A percentile compares a stretch with the other conserved stretches of the same genome.
phyloP scores from a whole-genome alignment of 1,284 basidiomycete genomes.

The Leccinum angustisporum region DNA sequence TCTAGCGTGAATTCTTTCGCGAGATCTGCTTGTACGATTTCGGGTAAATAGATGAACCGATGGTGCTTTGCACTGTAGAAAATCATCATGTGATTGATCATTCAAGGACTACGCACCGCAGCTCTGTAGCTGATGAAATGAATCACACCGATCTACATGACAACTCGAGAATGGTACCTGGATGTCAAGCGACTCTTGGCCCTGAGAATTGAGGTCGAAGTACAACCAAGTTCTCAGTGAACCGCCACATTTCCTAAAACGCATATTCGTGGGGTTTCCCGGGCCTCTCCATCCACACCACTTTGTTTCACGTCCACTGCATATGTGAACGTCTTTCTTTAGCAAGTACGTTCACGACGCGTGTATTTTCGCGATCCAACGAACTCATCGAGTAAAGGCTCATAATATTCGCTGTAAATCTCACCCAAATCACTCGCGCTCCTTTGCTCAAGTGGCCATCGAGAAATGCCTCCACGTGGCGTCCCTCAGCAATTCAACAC shows the following conservation, averaged over 20 bases:
- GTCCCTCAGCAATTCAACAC: conserved; percentile 25
- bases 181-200: too few species aligned
- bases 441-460: conserved; percentile 6
- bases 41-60: not conserved
- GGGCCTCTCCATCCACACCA: not conserved
- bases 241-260: too few species aligned
- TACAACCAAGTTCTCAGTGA: too few species aligned
- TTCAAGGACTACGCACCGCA: too few species aligned
- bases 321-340: conserved; percentile 10
- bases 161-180: too few species aligned
- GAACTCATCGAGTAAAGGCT: not conserved
- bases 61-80: not conserved
- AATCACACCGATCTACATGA: too few species aligned
- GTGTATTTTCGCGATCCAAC: not conserved
- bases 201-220: too few species aligned
- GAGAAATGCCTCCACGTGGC: conserved; percentile 31
- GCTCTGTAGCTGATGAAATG: too few species aligned
- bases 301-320: conserved; percentile 1
- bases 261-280: too few species aligned
- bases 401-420: conserved; percentile 3
- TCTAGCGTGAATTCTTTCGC: too few species aligned
- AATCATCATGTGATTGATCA: not conserved
- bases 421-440: not conserved
- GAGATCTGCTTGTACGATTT: too few species aligned
- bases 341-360: conserved; percentile 16